Evolutionary conservation across 352 stramenopile genomes (phyloP), one percentile per base, ranked within the genome.

Genomic region (Blastocystis hominis): DNA sequence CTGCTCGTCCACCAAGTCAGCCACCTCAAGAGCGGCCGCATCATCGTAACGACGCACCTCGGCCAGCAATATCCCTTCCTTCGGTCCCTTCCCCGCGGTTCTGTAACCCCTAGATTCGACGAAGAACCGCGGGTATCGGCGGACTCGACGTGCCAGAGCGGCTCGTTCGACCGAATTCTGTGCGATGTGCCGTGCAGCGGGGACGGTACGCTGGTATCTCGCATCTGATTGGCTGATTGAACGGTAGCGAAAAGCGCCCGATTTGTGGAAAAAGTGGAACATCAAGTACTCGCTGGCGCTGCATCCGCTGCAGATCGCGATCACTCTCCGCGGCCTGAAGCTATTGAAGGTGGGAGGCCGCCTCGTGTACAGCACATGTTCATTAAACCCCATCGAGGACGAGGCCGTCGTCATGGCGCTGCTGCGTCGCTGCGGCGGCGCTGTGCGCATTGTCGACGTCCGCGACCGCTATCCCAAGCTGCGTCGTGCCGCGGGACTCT

Each of bases 311-410:
- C 97, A 99, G 91, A 88, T 98, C 17, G 91, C 94, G 46, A 99
- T 99, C 89, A 93, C 96, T 62, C 93, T 94, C 86, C 93, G 95
- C 30, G 96, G 94, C 24, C 92, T 95, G 13, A 90, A 94, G 50
- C 90, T 98, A 34, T 90, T 98, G 5, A 53, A 47, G 30, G 89
- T 96, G 40, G 95, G 94, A 9, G 95, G 95, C 20, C 92, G 92
- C 86, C 95, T 98, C 91, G 97, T 96, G 68, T 98, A 98, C 90
- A 97, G 93, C 53, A 98, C 95, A 76, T 99, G 97, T 88, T 98
- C 94, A 77, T 94, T 99, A 88, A 99, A 98, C 91, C 97, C 97
- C 13, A 90, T 98, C 36, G 97, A 99, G 91, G 95, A 99, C 91
- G 97, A 99, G 90, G 97, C 97, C 7, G 95, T 99, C n/a, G 96